Percentiles rank a stretch among this genome's conserved stretches.
These are phyloP conservation scores for Mytilinidion resinicola DNA, from an alignment of 495 filamentous ascomycete species.

Conservation along the genomic window DNA sequence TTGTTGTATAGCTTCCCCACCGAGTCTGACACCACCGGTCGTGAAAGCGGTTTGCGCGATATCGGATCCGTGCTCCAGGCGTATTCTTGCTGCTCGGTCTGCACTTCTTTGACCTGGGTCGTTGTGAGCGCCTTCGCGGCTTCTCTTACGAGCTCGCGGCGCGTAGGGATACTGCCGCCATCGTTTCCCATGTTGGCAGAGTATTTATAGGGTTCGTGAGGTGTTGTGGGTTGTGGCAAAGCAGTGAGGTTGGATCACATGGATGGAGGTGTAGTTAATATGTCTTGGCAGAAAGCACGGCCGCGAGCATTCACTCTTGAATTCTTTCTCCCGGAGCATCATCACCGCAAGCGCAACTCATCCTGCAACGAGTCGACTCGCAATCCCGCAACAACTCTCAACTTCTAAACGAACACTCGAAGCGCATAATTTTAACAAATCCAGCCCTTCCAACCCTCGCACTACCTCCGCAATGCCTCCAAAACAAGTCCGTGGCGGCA, in stretches of 20 bases:
- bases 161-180: constrained; percentile 87
- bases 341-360: no score
- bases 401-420: no score
- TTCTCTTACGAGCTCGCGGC: constrained; percentile 89
- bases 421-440: no score
- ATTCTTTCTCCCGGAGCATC: no score
- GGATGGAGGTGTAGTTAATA: no score
- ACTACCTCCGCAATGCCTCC: constrained; percentile 16
- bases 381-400: no score
- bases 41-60: constrained; percentile 63
- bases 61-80: constrained; percentile 82
- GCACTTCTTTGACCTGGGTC: constrained; percentile 84
- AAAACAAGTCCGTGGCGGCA: constrained; percentile 6
- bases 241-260: no score
- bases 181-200: constrained; percentile 80
- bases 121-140: constrained; percentile 74
- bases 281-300: no score
- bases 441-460: no score
- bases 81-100: constrained; percentile 74
- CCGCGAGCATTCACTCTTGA: no score
- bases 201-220: neutral
- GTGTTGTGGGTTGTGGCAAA: no score
- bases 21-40: constrained; percentile 77
- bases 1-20: constrained; percentile 90
- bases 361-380: no score